Percentiles rank a stretch among this genome's conserved stretches.
Evolutionary conservation across 1,284 basidiomycete species (phyloP).

Genomic region (Melampsora americana): DNA sequence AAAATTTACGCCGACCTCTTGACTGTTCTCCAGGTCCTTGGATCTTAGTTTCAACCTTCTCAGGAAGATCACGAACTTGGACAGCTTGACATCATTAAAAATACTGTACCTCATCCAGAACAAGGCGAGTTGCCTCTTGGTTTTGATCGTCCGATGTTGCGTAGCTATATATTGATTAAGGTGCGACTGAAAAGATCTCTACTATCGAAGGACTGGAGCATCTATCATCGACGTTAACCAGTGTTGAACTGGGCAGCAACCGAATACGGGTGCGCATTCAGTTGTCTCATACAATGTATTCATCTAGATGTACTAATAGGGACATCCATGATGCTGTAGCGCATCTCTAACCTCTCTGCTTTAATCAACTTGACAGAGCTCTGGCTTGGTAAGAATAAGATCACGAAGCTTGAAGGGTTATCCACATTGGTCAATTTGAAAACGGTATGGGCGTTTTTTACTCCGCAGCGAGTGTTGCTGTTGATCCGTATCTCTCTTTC

Average conservation of each 20-base stretch:
- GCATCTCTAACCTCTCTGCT: conserved; percentile 51
- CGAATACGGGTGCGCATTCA: conserved; percentile 47
- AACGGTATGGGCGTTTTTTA: conserved; percentile 17
- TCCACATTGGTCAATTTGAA: conserved; percentile 13
- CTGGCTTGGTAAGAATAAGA: conserved; percentile 55
- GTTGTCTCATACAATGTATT: not conserved
- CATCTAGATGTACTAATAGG: no score
- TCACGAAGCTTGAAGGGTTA: conserved; percentile 50
- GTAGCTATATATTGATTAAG: conserved; percentile 52
- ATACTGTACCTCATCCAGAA: conserved; percentile 39
- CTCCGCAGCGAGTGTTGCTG: no score
- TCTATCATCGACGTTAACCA: conserved; percentile 49
- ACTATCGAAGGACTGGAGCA: conserved; percentile 49
- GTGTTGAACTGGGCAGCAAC: conserved; percentile 54
- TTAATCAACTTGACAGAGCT: conserved; percentile 52
- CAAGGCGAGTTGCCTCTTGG: conserved; percentile 6
- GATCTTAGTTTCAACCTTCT: conserved; percentile 54
- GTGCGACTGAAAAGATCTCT: conserved; percentile 51
- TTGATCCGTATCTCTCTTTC: conserved; percentile 47
- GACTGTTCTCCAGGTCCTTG: conserved; percentile 45
- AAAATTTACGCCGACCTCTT: no score
- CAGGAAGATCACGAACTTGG: conserved; percentile 48
- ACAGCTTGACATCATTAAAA: conserved; percentile 11
- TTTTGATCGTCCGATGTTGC: conserved; percentile 46
- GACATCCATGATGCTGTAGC: conserved; percentile 22